Evolutionary conservation across 31 red algal species (phyloP), one percentile per base, ranked within the genome.

Genomic region (Endocladia muricata): DNA sequence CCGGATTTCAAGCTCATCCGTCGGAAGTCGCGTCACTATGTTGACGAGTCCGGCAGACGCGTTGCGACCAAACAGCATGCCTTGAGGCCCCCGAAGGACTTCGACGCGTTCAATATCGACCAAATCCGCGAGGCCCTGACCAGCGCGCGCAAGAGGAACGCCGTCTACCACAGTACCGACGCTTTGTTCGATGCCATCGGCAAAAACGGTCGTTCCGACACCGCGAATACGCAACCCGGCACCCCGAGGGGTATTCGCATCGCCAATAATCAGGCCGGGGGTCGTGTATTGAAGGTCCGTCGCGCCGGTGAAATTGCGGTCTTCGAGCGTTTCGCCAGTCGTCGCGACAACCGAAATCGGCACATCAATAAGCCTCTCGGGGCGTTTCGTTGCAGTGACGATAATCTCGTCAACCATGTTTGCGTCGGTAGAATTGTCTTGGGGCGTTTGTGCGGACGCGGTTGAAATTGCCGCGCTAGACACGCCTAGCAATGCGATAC

Each of bases 51-150:
- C 47, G n/a, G 47, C 47, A 52, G 47, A 52, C n/a, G 47, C 47
- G n/a, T 52, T 52, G 11, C n/a, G 11, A 52, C 47, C 47, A 52
- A 52, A 52, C 47, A 52, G n/a, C n/a, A n/a, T 52, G 11, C 47
- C 47, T n/a, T 52, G 47, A 52, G 47, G 47, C 13, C 47, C 47
- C 13, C 47, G 47, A 52, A 52, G 47, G 11, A 52, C 47, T n/a
- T 52, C 47, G n/a, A 52, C 47, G n/a, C 47, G 47, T 52, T 52
- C 47, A 15, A 52, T 52, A n/a, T 52, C 47, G n/a, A 52, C n/a
- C 47, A 52, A 52, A n/a, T 52, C 47, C 13, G 11, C n/a, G n/a
- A 52, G 11, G 47, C 47, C 47, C 47, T 15, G 11, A 15, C 13
- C 47, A 13, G 11, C 13, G n/a, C 47, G 47, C 47, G 13, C 47